Base-by-base conservation (phyloP, 768 basidiomycete species). In the Amanita exitialis region DNA sequence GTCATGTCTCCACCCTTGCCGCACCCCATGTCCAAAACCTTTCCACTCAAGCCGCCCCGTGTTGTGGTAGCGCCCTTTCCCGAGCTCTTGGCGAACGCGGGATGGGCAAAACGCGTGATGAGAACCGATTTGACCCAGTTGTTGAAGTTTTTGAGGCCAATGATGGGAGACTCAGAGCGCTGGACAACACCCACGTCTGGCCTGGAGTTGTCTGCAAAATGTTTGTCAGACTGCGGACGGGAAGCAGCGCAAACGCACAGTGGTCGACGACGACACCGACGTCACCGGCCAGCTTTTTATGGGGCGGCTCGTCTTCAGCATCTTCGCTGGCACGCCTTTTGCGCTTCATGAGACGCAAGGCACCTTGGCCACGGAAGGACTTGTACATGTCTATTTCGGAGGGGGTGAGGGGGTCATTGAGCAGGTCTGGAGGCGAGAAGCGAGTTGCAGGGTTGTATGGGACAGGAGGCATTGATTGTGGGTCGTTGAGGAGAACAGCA, bases 111-210 rank as follows among this genome's bases (percentile, higher is more conserved):
- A 47, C 87, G 87, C 7, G 86, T 83, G 61, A 99, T 96, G 55
- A 98, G 75, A 15, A 98, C 94, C 8, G 91, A 92, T 66, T 99
- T 99, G 58, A 98, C 86, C 96, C 96, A 99, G 70, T 99, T 99
- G 70, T 99, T 99, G 71, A 98, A 99, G 63, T 78, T 86, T 67
- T 96, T 97, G 49, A 99, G 78, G 34, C 96, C 96, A 49, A 96
- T 91, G 59, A 98, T 99, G 38, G 93, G 91, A 5, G 94, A 97
- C 15, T 86, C 81, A 56, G 77, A 77, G 28, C 96, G 88, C 59
- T 87, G 82, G 8, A 80, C 74, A 27, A 90, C 80, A 51, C 91
- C 92, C 8, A 95, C 86, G 53, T 99, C 93, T 5, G 93, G 93
- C 9, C 96, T 80, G 12, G 81, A 77, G 65, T 99, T 98, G 67